Percentiles rank a stretch among this genome's conserved stretches.
phyloP scores from a whole-genome alignment of 768 basidiomycete species.

The Leccinum imitatum region DNA sequence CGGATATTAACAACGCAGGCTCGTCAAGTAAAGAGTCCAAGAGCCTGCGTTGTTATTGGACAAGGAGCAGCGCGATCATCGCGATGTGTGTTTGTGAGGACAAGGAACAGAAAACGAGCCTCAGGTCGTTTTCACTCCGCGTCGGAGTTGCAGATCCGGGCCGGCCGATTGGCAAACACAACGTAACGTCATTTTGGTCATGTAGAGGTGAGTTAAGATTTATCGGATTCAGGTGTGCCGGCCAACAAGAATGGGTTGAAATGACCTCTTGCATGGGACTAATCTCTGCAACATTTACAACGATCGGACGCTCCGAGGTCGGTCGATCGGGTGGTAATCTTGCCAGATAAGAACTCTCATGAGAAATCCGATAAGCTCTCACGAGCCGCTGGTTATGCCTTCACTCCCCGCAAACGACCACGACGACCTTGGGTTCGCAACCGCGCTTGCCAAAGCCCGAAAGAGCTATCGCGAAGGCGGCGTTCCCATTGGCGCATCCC shows the following conservation, averaged over 20 bases:
- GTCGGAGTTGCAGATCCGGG: constrained; percentile 14
- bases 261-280: neutral
- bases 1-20: constrained; percentile 20
- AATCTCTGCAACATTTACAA: neutral
- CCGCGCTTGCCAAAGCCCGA: constrained; percentile 42
- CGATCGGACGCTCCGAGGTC: neutral
- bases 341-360: neutral
- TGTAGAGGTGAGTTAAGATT: neutral
- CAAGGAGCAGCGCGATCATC: constrained; percentile 49
- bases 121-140: neutral
- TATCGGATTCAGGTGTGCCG: neutral
- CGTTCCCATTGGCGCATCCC: constrained; percentile 57
- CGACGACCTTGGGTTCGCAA: constrained; percentile 33
- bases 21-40: constrained; percentile 17
- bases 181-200: too few species aligned
- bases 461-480: constrained; percentile 53
- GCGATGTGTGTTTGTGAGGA: constrained; percentile 10
- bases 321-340: neutral
- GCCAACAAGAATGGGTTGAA: neutral
- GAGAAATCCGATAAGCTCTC: neutral
- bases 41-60: constrained; percentile 51
- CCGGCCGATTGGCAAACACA: neutral
- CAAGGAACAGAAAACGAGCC: neutral
- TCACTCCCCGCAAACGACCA: neutral
- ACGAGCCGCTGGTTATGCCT: neutral